A percentile compares a stretch with the other conserved stretches of the same genome.
Conservation (phyloP, 352 stramenopile species). For the Globisporangium abappressorium region DNA sequence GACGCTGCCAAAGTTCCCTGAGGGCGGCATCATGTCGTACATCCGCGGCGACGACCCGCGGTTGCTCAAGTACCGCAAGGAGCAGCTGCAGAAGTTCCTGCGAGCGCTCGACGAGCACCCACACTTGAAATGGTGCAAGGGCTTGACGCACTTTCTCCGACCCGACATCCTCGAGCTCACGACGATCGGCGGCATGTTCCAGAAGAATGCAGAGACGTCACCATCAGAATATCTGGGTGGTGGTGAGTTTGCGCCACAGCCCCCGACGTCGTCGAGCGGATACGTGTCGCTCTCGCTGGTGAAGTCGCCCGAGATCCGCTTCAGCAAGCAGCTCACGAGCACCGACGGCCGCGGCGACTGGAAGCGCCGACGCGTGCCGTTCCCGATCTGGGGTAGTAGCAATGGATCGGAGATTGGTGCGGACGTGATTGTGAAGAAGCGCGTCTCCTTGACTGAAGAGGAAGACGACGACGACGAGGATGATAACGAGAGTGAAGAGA, state of each 20-base stretch:
- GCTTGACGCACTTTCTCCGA: constrained; percentile 60
- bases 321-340: constrained; percentile 38
- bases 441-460: constrained; percentile 20
- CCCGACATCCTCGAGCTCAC: constrained; percentile 51
- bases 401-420: constrained; percentile 15
- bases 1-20: constrained; percentile 59
- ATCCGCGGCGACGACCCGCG: constrained; percentile 70
- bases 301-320: constrained; percentile 74
- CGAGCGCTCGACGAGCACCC: constrained; percentile 54
- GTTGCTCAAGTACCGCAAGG: constrained; percentile 61
- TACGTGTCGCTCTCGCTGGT: constrained; percentile 77
- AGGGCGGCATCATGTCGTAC: constrained; percentile 69
- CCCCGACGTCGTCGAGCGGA: constrained; percentile 36
- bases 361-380: constrained; percentile 53
- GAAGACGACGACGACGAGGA: constrained; percentile 26
- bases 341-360: constrained; percentile 50
- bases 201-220: constrained; percentile 23
- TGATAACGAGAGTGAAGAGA: constrained; percentile 29
- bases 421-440: constrained; percentile 17
- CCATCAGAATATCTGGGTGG: constrained; percentile 12
- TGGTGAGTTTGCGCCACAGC: constrained; percentile 2
- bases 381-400: constrained; percentile 28
- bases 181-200: constrained; percentile 31
- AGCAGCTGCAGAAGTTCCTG: constrained; percentile 61
- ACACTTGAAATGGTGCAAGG: constrained; percentile 55